These are phyloP conservation scores for Berberis vulgaris DNA, from an alignment of 164 flowering plant genomes.

Conservation along the genomic window DNA sequence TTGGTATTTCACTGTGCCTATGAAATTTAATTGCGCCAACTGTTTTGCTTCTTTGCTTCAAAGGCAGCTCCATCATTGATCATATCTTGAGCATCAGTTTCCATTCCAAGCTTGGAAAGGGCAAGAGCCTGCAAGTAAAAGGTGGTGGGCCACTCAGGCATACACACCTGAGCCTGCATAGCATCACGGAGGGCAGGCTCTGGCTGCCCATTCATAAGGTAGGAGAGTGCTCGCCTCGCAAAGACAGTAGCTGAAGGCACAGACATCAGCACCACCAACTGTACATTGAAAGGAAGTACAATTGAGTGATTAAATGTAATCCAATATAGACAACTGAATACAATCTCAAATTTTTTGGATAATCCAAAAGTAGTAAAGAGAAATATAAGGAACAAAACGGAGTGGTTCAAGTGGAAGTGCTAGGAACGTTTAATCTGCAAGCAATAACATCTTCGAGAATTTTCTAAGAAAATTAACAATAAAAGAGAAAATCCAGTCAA, in stretches of 20 bases:
- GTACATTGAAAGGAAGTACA: conserved; percentile 12
- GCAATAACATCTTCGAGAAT: no score
- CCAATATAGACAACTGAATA: no score
- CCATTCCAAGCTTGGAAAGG: conserved; percentile 95
- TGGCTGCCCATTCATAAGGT: conserved; percentile 74
- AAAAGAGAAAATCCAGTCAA: no score
- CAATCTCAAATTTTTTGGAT: no score
- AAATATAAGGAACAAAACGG: no score
- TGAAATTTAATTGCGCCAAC: conserved; percentile 55
- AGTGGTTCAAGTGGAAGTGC: no score
- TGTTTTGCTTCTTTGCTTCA: conserved; percentile 76
- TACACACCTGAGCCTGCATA: conserved; percentile 96
- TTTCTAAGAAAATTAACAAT: no score
- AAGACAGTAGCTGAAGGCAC: conserved; percentile 86
- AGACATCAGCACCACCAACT: conserved; percentile 83
- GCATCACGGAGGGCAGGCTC: conserved; percentile 89
- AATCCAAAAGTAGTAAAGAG: no score
- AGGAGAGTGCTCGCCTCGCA: conserved; percentile 71
- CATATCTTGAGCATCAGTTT: conserved; percentile 97
- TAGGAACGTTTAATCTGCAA: no score
- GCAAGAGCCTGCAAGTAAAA: conserved; percentile 97
- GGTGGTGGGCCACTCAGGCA: conserved; percentile 96
- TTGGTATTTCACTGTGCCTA: neutral
- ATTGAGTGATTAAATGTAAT: neutral
- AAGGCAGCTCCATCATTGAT: conserved; percentile 87